These are phyloP conservation scores for Kockovaella imperatae DNA, from an alignment of 768 basidiomycete species.

Conservation along the genomic window DNA sequence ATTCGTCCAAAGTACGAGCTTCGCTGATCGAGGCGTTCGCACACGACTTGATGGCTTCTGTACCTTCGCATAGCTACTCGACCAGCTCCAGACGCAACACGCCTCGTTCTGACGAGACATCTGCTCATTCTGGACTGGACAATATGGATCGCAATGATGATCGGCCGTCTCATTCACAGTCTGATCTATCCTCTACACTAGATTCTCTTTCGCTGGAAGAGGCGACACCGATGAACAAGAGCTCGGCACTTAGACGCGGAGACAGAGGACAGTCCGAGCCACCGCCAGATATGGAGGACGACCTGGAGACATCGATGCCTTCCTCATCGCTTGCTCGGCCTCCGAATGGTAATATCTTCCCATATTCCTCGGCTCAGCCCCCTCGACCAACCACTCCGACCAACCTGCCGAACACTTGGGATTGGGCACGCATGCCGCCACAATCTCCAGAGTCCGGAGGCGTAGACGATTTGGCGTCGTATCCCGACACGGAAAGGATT, in stretches of 20 bases:
- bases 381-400: slow-evolving; percentile 1
- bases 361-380: slow-evolving; percentile 2
- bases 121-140: no score
- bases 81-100: no score
- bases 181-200: no score
- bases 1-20: no score
- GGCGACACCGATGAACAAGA: neutral
- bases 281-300: slow-evolving; percentile 11
- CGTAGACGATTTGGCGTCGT: neutral
- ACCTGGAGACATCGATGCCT: no score
- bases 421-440: slow-evolving; percentile 84
- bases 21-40: no score
- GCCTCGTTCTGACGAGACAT: no score
- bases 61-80: no score
- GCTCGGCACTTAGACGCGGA: neutral
- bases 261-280: slow-evolving; percentile 30
- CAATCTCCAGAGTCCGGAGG: slow-evolving; percentile 48
- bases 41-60: no score
- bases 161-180: no score
- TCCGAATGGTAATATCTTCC: slow-evolving; percentile 13
- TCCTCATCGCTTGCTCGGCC: slow-evolving; percentile 3
- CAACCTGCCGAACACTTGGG: slow-evolving; percentile 70
- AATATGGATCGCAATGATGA: no score
- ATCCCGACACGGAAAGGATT: neutral
- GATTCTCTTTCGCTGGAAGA: no score